phyloP scores from a whole-genome alignment of 2,329 filamentous ascomycete species.

The Diaporthe citriasiana region DNA sequence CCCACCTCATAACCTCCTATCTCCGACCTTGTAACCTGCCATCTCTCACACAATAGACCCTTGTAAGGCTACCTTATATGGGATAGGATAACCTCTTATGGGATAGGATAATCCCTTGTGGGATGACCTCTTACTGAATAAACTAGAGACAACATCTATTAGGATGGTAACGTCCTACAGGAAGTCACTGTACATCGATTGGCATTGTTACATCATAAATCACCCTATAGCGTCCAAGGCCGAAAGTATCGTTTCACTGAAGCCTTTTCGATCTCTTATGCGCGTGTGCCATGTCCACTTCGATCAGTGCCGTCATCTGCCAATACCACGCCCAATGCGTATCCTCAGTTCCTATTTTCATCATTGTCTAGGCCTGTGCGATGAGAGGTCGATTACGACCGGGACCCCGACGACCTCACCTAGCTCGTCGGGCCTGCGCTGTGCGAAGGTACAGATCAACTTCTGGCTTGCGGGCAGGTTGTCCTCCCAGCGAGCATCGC shows the following conservation, averaged over 20 bases:
- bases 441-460: slow-evolving; percentile 19
- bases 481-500: slow-evolving; percentile 22
- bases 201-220: neutral
- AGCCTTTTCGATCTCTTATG: neutral
- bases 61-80: no score
- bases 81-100: no score
- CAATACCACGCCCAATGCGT: neutral
- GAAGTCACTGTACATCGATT: neutral
- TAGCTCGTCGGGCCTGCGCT: slow-evolving; percentile 18
- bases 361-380: no score
- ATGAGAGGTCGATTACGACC: slow-evolving; percentile 1
- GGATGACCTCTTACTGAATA: no score
- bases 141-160: no score
- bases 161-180: no score
- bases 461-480: slow-evolving; percentile 14
- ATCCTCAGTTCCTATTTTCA: neutral
- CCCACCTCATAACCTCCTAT: no score
- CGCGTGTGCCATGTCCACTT: neutral
- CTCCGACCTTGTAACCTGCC: no score
- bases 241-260: neutral
- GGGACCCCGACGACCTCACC: slow-evolving; percentile 27
- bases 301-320: neutral
- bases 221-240: neutral
- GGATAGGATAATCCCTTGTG: no score
- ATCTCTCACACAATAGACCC: no score